Base-by-base conservation (phyloP, 2,329 filamentous ascomycete species). In the Pseudodiploospora longispora region DNA sequence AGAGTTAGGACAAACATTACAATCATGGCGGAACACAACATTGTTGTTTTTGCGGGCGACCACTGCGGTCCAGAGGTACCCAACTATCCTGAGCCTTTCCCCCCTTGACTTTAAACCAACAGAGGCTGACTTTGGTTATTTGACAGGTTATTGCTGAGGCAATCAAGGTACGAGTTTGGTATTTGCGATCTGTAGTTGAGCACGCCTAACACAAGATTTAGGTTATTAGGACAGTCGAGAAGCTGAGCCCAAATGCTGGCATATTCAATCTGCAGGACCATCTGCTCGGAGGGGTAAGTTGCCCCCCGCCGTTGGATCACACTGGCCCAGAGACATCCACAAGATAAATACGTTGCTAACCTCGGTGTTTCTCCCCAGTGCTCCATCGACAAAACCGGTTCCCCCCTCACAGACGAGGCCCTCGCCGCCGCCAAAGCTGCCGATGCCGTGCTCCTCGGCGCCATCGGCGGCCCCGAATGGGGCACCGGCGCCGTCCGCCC, bases 401-500 rank as follows among this genome's bases (percentile, higher is more conserved):
- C 71, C 30, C 82, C 91, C 30, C 73, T 97, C 49, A 95, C 89
- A 42, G 82, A 93, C 55, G 80, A 85, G 58, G 87, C 89, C 50
- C 84, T 97, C 56, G 70, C 71, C 10, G 89, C 88, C 32, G 89
- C 88, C 54, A 90, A 94, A 67, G 72, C 76, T 41, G 89, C 90
- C 51, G 85, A 95, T 65, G 91, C 90, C 34, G 85, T 97, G 48
- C 82, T 97, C 47, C 82, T 97, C 43, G 91, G 90, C 54, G 88
- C 91, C 55, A 94, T 97, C 59, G 91, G 91, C 55, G 91, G 91
- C n/a, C 91, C 93, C 10, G 67, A 96, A 87, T 97, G 90, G 88
- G 90, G 90, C 49, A 93, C 88, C 30, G 87, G 87, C 54, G 69
- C 81, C 46, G 84, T 96, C 51, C 87, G 90, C 37, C 91, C 91